phyloP scores from a whole-genome alignment of 306 rosid genomes.

The Sophora flavescens region DNA sequence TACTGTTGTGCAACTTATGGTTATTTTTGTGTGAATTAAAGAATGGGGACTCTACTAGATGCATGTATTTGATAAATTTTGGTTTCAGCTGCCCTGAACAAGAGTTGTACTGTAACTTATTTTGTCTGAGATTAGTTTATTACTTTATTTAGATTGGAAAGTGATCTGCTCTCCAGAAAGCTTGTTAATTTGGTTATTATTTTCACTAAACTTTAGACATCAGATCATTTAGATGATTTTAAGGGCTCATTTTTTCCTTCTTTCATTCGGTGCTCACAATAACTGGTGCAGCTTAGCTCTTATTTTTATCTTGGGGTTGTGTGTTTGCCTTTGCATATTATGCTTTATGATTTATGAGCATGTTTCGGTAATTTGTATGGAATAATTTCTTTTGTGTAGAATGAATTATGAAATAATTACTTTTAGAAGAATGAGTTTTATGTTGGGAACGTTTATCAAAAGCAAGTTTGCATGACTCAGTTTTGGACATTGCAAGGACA shows the following conservation, averaged over 20 bases:
- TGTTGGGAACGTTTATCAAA: slow-evolving; percentile 37
- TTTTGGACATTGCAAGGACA: slow-evolving; percentile 19
- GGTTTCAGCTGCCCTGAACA: slow-evolving; percentile 5
- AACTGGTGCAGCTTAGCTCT: slow-evolving; percentile 30
- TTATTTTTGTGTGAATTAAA: slow-evolving; percentile 28
- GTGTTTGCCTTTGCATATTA: slow-evolving; percentile 14
- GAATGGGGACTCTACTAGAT: slow-evolving; percentile 23
- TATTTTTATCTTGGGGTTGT: slow-evolving; percentile 7
- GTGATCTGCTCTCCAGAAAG: slow-evolving; percentile 7
- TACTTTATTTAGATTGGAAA: slow-evolving; percentile 10
- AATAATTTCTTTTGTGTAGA: background rate
- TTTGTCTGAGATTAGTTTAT: slow-evolving; percentile 36
- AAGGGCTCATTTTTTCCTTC: background rate
- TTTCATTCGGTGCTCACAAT: slow-evolving; percentile 38
- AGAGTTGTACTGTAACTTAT: slow-evolving; percentile 27
- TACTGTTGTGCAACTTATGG: slow-evolving; percentile 6
- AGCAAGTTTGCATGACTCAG: background rate
- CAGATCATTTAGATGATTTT: slow-evolving; percentile 38
- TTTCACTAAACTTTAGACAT: slow-evolving; percentile 1
- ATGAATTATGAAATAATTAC: slow-evolving; percentile 20
- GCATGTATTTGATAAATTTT: slow-evolving; percentile 36
- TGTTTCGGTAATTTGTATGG: slow-evolving; percentile 18
- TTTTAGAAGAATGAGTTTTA: slow-evolving; percentile 5
- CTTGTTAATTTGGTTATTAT: slow-evolving; percentile 32
- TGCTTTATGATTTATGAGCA: slow-evolving; percentile 26